phyloP scores from a whole-genome alignment of 106 monocot genomes.

The Alisma plantagoaquatica region DNA sequence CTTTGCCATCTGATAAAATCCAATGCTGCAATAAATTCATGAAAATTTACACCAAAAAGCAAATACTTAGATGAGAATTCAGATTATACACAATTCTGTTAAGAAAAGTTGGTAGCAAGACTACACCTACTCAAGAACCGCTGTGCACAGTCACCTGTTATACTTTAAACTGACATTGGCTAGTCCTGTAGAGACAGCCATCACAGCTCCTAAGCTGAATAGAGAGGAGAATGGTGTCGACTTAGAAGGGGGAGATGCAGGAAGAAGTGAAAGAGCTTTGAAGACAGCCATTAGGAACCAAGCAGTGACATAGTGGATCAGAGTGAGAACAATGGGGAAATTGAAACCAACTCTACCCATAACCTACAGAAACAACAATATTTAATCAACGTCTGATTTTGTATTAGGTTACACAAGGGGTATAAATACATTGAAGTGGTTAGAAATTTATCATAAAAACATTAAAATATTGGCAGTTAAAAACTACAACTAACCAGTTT shows the following conservation, averaged over 20 bases:
- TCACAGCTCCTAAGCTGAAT: conserved; percentile 80
- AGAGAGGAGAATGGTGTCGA: conserved; percentile 88
- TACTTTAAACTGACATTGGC: conserved; percentile 92
- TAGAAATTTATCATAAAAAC: too few relatives aligned
- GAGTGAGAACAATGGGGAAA: conserved; percentile 77
- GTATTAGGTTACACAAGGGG: too few relatives aligned
- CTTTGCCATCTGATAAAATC: conserved; percentile 99
- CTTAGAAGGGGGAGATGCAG: conserved; percentile 77
- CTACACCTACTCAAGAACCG: too few relatives aligned
- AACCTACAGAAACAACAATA: conserved; percentile 33
- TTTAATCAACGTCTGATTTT: neutral
- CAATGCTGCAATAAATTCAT: conserved; percentile 48
- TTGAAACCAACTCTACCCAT: conserved; percentile 95
- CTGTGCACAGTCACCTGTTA: conserved; percentile 78
- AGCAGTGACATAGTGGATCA: conserved; percentile 76
- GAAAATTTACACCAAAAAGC: too few relatives aligned
- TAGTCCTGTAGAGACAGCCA: conserved; percentile 92
- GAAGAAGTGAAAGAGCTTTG: conserved; percentile 61
- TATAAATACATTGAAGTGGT: too few relatives aligned
- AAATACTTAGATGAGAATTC: too few relatives aligned
- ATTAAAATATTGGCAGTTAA: neutral
- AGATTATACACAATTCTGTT: too few relatives aligned
- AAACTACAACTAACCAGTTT: conserved; percentile 48
- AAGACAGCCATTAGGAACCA: conserved; percentile 83
- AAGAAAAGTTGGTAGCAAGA: too few relatives aligned